A percentile compares a stretch with the other conserved stretches of the same genome.
Evolutionary conservation across 495 filamentous ascomycete genomes (phyloP).

Genomic region (Hamigera avellanea): DNA sequence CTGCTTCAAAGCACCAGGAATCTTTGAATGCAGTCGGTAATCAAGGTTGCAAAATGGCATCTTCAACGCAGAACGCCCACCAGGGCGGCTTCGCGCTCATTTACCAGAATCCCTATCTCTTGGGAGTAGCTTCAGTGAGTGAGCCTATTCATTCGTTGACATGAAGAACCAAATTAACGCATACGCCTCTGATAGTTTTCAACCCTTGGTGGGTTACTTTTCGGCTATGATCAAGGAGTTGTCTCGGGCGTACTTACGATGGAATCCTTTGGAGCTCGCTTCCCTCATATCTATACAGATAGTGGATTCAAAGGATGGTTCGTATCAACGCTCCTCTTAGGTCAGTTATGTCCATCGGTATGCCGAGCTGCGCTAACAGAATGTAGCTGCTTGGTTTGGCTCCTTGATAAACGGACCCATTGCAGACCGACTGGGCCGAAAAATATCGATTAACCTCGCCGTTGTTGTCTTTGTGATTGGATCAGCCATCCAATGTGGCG

Average conservation of each 20-base stretch:
- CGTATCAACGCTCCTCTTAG: constrained; percentile 70
- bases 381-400: constrained; percentile 64
- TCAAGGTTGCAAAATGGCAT: constrained; percentile 9
- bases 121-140: constrained; percentile 30
- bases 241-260: constrained; percentile 32
- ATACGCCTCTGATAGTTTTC: constrained; percentile 19
- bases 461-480: constrained; percentile 65
- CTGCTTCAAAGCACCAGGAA: no score
- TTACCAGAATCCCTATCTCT: constrained; percentile 27
- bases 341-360: constrained; percentile 13
- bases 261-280: constrained; percentile 36
- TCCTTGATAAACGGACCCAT: constrained; percentile 65
- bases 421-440: constrained; percentile 62
- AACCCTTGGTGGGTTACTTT: constrained; percentile 49
- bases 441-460: constrained; percentile 62
- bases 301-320: constrained; percentile 65
- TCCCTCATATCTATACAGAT: constrained; percentile 51
- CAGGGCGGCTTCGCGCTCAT: constrained; percentile 22
- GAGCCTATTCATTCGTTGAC: background rate
- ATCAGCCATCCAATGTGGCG: constrained; percentile 58
- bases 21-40: background rate
- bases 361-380: no score
- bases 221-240: constrained; percentile 30
- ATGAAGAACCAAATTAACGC: background rate
- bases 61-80: constrained; percentile 6